Evolutionary conservation across 208 protist species (phyloP).

Genomic region (Leishmania turanica): DNA sequence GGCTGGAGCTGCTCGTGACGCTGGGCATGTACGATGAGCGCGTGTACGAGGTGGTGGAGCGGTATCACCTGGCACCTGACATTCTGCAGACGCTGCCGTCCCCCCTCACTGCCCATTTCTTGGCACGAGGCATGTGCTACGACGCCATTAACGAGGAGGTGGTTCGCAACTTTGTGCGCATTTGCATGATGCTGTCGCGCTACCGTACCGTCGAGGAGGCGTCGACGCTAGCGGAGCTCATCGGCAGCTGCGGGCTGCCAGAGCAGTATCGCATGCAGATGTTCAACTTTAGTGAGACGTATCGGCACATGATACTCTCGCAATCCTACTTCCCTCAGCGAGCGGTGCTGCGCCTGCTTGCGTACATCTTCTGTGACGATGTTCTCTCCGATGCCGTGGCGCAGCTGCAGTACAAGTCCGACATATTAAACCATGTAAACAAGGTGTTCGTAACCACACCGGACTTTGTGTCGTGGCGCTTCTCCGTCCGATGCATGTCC

Average conservation of each 20-base stretch:
- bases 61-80: conserved; percentile 54
- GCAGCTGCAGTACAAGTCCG: conserved; percentile 90
- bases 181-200: conserved; percentile 86
- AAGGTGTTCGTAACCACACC: conserved; percentile 83
- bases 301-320: conserved; percentile 88
- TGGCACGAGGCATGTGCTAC: conserved; percentile 87
- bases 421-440: conserved; percentile 90
- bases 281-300: conserved; percentile 91
- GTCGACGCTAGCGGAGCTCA: conserved; percentile 78
- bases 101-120: conserved; percentile 63
- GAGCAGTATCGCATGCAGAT: conserved; percentile 85
- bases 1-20: conserved; percentile 56
- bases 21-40: conserved; percentile 88
- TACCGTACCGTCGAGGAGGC: conserved; percentile 73
- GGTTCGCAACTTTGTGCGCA: conserved; percentile 76
- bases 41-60: conserved; percentile 87
- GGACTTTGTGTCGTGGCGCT: conserved; percentile 90
- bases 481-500: conserved; percentile 89
- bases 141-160: conserved; percentile 75
- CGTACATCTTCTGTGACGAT: conserved; percentile 90
- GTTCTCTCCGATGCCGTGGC: conserved; percentile 83
- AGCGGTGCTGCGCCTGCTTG: conserved; percentile 73
- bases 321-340: conserved; percentile 87
- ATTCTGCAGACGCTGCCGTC: conserved; percentile 68
- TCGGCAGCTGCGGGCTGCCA: conserved; percentile 79